Evolutionary conservation across 352 stramenopile species (phyloP), one percentile per base, ranked within the genome.

Genomic region (Phytophthora pseudosyringae): DNA sequence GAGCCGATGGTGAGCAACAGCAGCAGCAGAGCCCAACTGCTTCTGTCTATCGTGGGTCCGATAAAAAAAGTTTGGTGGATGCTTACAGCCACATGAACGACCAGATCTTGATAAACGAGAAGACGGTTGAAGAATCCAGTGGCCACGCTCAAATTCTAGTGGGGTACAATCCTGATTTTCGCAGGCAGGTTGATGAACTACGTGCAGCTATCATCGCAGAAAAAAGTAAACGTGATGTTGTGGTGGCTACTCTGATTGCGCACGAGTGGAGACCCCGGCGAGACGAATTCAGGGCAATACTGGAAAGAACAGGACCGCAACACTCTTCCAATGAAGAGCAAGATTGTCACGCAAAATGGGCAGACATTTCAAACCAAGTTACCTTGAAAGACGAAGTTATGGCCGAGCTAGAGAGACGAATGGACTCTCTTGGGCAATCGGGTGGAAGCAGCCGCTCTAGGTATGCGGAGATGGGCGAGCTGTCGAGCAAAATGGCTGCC

Each of bases 51-150:
- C 11, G 50, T 41, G 35, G 41, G 26, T 65, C 47, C 13, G 52
- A 73, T 18, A 61, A 59, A 47, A 41, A 15, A 47, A 66, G 52
- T 35, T 43, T 73, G 21, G 36, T 76, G 39, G 57, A 69, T 38
- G 50, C 64, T 11, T 83, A 83, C 60, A 71, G 64, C 25, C 47
- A 73, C 43, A 57, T 78, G 35, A 81, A 82, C 41, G 57, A 80
- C 25, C 57, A 76, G 51, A 77, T 72, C 38, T 59, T 75, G 46
- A 59, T 81, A 33, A 83, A 86, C 54, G 69, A 86, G 57, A 69
- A 50, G 16, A 70, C 63, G 0, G 48, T 84, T 33, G 65, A 71
- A 35, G 61, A 73, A 40, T 69, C 59, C 55, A 64, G 33, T 73
- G 12, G 32, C 26, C 56, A 73, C 31, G 53, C 51, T 51, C 51